Evolutionary conservation across 129 eudicot species (phyloP).

Genomic region (Artemisia tridentata): DNA sequence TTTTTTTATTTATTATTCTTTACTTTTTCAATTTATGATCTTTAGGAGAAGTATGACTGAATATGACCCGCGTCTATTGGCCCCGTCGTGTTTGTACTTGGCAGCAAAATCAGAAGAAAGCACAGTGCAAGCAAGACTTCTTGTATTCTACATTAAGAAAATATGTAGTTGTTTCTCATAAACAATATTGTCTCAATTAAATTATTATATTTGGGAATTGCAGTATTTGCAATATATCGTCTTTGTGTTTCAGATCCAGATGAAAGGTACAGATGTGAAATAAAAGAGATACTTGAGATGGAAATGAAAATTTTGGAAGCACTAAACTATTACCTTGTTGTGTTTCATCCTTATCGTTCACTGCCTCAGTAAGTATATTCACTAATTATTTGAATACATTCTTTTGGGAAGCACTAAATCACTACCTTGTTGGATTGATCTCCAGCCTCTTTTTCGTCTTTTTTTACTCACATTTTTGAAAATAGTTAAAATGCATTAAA

Average conservation of each 20-base stretch:
- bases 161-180: constrained; percentile 39
- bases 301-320: constrained; percentile 98
- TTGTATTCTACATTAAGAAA: constrained; percentile 85
- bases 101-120: constrained; percentile 98
- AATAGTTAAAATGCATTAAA: too few relatives aligned
- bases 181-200: background rate
- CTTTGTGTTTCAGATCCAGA: constrained; percentile 58
- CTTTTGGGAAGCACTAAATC: too few relatives aligned
- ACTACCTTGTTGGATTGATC: too few relatives aligned
- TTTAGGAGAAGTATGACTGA: constrained; percentile 84
- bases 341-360: constrained; percentile 88
- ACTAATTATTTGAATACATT: background rate
- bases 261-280: constrained; percentile 83
- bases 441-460: too few relatives aligned
- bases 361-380: constrained; percentile 71
- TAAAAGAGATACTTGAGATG: constrained; percentile 95
- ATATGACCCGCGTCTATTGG: constrained; percentile 91
- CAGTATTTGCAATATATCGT: constrained; percentile 6
- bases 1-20: background rate
- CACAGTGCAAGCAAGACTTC: constrained; percentile 93
- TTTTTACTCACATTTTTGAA: too few relatives aligned
- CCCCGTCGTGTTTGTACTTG: constrained; percentile 92
- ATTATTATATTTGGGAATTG: background rate
- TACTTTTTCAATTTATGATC: background rate
- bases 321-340: constrained; percentile 78